Conservation (phyloP, 768 basidiomycete species). For the Imleria badia region DNA sequence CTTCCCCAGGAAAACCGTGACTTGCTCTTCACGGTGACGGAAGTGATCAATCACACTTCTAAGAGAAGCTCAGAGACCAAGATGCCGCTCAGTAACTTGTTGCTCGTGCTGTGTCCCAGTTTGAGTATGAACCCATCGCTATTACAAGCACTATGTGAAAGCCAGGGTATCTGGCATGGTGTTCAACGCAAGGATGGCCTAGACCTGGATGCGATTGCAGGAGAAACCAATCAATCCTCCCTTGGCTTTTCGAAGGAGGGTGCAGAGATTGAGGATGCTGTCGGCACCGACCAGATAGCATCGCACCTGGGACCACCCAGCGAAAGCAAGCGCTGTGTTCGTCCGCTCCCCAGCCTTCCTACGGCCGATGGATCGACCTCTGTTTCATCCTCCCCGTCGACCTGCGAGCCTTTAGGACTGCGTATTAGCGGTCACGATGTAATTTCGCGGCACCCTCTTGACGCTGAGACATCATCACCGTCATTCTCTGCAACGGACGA, state of each 20-base stretch:
- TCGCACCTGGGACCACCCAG: neutral
- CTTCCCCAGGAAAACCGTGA: conserved; percentile 83
- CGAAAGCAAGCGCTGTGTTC: conserved; percentile 18
- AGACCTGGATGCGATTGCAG: conserved; percentile 2
- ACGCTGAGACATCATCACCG: conserved; percentile 23
- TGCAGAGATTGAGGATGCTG: neutral
- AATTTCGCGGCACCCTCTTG: conserved; percentile 3
- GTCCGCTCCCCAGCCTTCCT: conserved; percentile 30
- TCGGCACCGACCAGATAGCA: neutral
- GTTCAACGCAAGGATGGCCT: conserved; percentile 3
- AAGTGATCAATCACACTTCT: conserved; percentile 77
- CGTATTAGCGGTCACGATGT: neutral
- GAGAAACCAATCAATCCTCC: neutral
- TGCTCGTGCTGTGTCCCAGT: conserved; percentile 87
- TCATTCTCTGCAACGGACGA: conserved; percentile 31
- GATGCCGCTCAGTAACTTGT: conserved; percentile 89
- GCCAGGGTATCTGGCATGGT: conserved; percentile 61
- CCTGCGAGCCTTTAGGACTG: conserved; percentile 2
- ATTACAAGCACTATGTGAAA: conserved; percentile 71
- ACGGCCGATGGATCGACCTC: neutral
- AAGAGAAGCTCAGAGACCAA: conserved; percentile 70
- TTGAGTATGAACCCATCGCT: conserved; percentile 75
- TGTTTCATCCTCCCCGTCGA: conserved; percentile 4
- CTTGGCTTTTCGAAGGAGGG: neutral
- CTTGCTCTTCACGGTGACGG: conserved; percentile 76